phyloP scores from a whole-genome alignment of 176 grass and related monocot species.

The Zoysia pacifica region DNA sequence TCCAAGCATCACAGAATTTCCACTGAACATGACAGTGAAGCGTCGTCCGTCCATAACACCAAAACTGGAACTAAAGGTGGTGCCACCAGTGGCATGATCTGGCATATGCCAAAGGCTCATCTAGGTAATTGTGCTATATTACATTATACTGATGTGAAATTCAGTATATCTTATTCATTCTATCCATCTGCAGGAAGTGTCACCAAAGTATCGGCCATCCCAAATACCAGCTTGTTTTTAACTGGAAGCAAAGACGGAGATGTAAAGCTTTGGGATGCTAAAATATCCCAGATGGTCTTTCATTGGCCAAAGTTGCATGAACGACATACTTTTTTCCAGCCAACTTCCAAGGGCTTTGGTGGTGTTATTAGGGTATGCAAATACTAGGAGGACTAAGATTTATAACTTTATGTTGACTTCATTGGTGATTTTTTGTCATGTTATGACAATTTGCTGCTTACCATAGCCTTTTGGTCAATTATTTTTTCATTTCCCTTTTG shows the following conservation, averaged over 20 bases:
- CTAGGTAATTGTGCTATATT: conserved; percentile 58
- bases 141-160: conserved; percentile 30
- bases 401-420: conserved; percentile 20
- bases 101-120: conserved; percentile 97
- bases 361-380: conserved; percentile 82
- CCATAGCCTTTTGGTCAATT: background rate
- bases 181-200: conserved; percentile 66
- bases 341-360: conserved; percentile 85
- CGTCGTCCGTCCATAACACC: conserved; percentile 38
- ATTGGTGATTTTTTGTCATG: conserved; percentile 21
- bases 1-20: conserved; percentile 54
- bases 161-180: conserved; percentile 44
- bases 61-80: conserved; percentile 45
- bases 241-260: conserved; percentile 98
- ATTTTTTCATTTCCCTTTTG: background rate
- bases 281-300: conserved; percentile 69
- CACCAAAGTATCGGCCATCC: conserved; percentile 70
- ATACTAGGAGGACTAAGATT: conserved; percentile 15
- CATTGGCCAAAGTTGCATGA: conserved; percentile 96
- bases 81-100: conserved; percentile 70
- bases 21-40: conserved; percentile 44
- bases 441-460: conserved; percentile 21
- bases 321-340: conserved; percentile 93
- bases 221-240: conserved; percentile 88
- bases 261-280: conserved; percentile 99